Base-by-base conservation (phyloP, 257 asterid species). In the Solanum chiquidenum region DNA sequence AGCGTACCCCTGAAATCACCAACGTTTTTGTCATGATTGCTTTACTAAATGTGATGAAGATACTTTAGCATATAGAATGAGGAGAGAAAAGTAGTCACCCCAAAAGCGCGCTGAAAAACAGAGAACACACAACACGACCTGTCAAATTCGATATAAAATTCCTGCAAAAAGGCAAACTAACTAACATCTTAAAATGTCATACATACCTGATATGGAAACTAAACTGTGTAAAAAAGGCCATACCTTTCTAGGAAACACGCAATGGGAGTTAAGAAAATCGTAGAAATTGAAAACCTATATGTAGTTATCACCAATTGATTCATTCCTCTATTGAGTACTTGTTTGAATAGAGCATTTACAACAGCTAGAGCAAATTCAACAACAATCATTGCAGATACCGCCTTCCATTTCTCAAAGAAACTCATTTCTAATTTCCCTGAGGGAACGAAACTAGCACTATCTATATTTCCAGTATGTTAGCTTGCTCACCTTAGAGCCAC, bases 1-100 rank as follows among this genome's bases (percentile, higher is more conserved):
- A 94, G 94, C 29, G 99, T 93, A 79, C 92, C 90, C 94, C 99
- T 96, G 90, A 64, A 89, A 88, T 82, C 40, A 89, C 42, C 3
- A 2, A 83, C 37, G 23, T 9, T 35, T 9, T 21, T 23, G 9
- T 52, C 52, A 79, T 49, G 60, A 2, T 31, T 13, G 10, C 14
- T 44, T 75, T 5, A 14, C 58, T 27, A 34, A 12, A 5, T 29
- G 34, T 21, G 31, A 49, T 64, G 4, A 31, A 49, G 8, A 37
- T 49, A 76, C 27, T 27, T 25, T 3, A 44, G 12, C 37, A 38
- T 9, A 35, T 11, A 14, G 27, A 87, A 40, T 29, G 25, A 87
- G n/a, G 23, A 42, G 23, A 42, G 42, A 34, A 29, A 86, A 55
- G n/a, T 18, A 71, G 95, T 87, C 73, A 96, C 99, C 99, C 99